These are phyloP conservation scores for Fraxinus pennsylvanica DNA, from an alignment of 257 asterid species.

Conservation along the genomic window DNA sequence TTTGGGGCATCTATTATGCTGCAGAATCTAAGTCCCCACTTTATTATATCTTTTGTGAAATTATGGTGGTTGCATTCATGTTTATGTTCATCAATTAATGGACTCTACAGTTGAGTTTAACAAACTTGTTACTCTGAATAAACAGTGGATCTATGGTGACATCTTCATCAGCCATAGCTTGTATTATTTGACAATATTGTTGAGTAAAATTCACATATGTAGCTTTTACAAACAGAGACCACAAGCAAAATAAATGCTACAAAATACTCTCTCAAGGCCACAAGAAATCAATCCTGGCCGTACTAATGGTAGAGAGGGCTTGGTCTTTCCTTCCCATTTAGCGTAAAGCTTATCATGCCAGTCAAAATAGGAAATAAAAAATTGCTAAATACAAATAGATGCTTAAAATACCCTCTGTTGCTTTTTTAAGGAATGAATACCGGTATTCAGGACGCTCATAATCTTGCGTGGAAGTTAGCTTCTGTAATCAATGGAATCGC, in stretches of 20 bases:
- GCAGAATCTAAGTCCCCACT: neutral
- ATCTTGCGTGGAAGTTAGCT: conserved; percentile 97
- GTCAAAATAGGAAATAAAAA: neutral
- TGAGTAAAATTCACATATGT: neutral
- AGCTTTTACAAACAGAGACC: neutral
- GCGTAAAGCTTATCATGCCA: neutral
- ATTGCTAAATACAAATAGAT: neutral
- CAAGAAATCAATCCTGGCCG: neutral
- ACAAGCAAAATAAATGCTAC: neutral
- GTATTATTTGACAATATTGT: too few relatives aligned
- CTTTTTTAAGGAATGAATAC: conserved; percentile 84
- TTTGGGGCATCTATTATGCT: neutral
- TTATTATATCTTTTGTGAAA: too few relatives aligned
- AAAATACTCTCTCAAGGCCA: neutral
- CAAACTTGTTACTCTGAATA: neutral
- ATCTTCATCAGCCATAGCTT: neutral
- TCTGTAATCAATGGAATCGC: conserved; percentile 64
- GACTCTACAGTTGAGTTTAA: neutral
- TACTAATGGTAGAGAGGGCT: neutral
- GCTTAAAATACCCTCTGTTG: conserved; percentile 2
- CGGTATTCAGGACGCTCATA: conserved; percentile 96
- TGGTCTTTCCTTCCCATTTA: neutral
- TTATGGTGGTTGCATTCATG: neutral
- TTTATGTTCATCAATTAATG: neutral
- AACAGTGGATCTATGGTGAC: neutral